A percentile compares a stretch with the other conserved stretches of the same genome.
phyloP scores from a whole-genome alignment of 164 flowering plant species.

The Platanus orientalis region DNA sequence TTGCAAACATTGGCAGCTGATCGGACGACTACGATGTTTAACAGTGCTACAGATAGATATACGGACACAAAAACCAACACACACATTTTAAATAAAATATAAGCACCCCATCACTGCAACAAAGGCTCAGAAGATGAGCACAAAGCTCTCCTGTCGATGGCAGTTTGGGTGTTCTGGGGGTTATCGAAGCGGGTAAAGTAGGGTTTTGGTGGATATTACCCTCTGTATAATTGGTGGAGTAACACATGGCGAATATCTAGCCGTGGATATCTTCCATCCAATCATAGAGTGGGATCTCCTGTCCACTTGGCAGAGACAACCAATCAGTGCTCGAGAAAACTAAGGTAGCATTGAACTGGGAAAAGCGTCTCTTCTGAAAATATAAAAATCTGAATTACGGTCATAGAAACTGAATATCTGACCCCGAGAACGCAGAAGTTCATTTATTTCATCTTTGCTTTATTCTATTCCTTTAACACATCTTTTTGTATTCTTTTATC shows the following conservation, averaged over 20 bases:
- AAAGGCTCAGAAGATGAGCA: no score
- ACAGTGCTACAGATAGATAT: background rate
- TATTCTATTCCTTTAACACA: no score
- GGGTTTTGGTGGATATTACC: slow-evolving; percentile 7
- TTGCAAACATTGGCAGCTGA: no score
- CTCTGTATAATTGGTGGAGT: background rate
- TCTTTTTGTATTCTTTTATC: no score
- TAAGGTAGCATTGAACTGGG: background rate
- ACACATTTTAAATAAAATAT: no score
- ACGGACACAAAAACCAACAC: background rate
- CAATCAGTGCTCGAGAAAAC: background rate
- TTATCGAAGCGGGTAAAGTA: slow-evolving; percentile 12
- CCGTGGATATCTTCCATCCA: slow-evolving; percentile 14
- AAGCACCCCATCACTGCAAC: no score
- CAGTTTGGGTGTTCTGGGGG: background rate
- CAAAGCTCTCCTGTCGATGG: no score
- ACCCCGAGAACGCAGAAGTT: no score
- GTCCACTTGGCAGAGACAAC: slow-evolving; percentile 31
- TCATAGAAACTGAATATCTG: no score
- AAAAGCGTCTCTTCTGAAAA: background rate
- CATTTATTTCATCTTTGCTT: no score
- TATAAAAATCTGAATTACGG: no score
- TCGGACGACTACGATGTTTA: slow-evolving; percentile 3
- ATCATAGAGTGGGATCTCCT: slow-evolving; percentile 29
- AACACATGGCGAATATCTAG: slow-evolving; percentile 10